Base-by-base conservation (phyloP, 2,329 filamentous ascomycete species). In the Paramyrothecium roridum region DNA sequence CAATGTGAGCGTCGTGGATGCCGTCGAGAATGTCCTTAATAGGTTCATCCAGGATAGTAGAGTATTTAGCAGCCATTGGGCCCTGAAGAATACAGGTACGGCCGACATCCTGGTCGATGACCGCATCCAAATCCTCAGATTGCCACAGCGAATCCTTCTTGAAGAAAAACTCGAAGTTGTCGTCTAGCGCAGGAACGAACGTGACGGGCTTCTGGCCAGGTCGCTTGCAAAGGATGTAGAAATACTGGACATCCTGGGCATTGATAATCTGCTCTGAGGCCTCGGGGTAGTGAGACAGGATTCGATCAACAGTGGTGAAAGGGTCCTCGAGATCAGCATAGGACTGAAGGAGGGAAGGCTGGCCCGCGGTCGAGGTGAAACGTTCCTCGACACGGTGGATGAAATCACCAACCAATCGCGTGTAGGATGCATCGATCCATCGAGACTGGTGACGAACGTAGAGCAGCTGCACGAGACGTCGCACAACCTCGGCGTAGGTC, bases 71-170 rank as follows among this genome's bases (percentile, higher is more conserved):
- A 54, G 95, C 90, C 76, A 93, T 92, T 6, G 95, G 95, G 19
- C 95, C 96, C 72, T 99, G 95, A 40, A 99, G 80, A 69, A 99
- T 97, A 78, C 93, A 97, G 48, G 93, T 96, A 69, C 96, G 86
- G 60, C 91, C 93, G 56, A 99, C 95, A 70, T 99, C 96, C 75
- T 98, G 95, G 63, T 83, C 93, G 58, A 97, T 93, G 56, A 99
- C 93, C 53, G 95, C 95, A 67, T 96, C 93, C 12, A 99, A 81
- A 67, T 99, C 95, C 75, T 99, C 95, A 1, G 95, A 98, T 76
- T 99, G 95, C 95, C 95, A 99, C 8, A 99, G 83, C 2, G 95
- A 99, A 73, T 99, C 95, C 80, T 99, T 99, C 86, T 99, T 99
- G 88, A 99, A 99, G 80, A 91, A 99, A 77, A 96, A 96, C 71